A percentile compares a stretch with the other conserved stretches of the same genome.
Conservation (phyloP, 345 rosid species). For the Reutealis trisperma region DNA sequence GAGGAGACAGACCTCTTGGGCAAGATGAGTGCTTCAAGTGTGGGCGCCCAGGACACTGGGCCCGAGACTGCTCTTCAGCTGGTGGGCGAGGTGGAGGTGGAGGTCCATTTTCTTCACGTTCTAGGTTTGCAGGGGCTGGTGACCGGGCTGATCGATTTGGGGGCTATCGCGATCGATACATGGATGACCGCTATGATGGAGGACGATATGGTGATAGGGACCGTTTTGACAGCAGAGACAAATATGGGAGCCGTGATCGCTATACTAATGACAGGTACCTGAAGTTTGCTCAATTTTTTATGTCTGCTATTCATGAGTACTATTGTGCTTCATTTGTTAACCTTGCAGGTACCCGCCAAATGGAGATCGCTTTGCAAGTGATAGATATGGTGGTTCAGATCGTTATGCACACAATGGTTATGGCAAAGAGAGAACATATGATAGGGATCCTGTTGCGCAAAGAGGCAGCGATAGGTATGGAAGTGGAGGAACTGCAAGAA, state of each 20-base stretch:
- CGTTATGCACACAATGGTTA: slow-evolving; percentile 70
- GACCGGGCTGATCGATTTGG: slow-evolving; percentile 72
- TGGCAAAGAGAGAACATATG: slow-evolving; percentile 72
- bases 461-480: slow-evolving; percentile 69
- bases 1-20: slow-evolving; percentile 70
- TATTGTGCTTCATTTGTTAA: slow-evolving; percentile 5
- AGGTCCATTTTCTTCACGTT: slow-evolving; percentile 71
- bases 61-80: slow-evolving; percentile 92
- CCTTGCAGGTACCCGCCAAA: slow-evolving; percentile 63
- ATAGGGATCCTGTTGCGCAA: slow-evolving; percentile 63
- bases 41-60: slow-evolving; percentile 96
- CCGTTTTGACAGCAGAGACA: slow-evolving; percentile 77
- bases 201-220: slow-evolving; percentile 84
- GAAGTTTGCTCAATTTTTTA: neutral
- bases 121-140: slow-evolving; percentile 74
- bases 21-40: slow-evolving; percentile 97
- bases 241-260: slow-evolving; percentile 74
- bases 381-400: slow-evolving; percentile 70
- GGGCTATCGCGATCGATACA: slow-evolving; percentile 78
- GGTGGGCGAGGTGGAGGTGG: slow-evolving; percentile 75
- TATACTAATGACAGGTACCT: slow-evolving; percentile 72
- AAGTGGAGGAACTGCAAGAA: slow-evolving; percentile 67
- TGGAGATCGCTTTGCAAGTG: slow-evolving; percentile 72
- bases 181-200: slow-evolving; percentile 92
- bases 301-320: neutral